Evolutionary conservation across 768 basidiomycete species (phyloP), one percentile per base, ranked within the genome.

Genomic region (Tylopilus felleus): DNA sequence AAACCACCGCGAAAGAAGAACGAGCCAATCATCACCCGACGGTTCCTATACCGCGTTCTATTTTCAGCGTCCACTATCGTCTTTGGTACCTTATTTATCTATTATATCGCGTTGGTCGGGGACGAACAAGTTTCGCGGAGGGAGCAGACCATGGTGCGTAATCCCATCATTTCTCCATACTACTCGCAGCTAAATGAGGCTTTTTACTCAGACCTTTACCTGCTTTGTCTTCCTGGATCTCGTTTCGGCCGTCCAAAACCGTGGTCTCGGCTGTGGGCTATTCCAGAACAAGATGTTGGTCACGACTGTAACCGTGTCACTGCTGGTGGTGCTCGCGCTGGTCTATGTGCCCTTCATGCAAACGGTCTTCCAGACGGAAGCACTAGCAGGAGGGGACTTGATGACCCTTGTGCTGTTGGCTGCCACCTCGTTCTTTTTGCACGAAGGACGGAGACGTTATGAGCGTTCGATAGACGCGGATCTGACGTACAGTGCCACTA

Each of bases 221-320:
- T 88, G 86, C 67, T 98, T 98, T 73, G 96, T 98, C 53, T 91
- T 98, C 77, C 86, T 98, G 57, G 96, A 98, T 71, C 83, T 98
- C 41, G 89, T 93, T 10, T 98, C 94, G 36, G 96, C 96, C 1
- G 71, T 97, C 29, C 95, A 98, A 69, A 96, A 91, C 70, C 90
- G 96, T 50, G 93, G 93, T 12, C 81, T 98, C 16, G 85, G 86
- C 40, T 96, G 93, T 61, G 86, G 84, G 7, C 66, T 98, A 28
- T 74, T 83, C 53, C 86, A 87, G 65, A 98, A 98, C 77, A 81
- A 80, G 64, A 95, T 98, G 91, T 78, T 98, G 53, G 72, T 96
- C 57, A 77, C 84, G 58, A 98, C 96, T 0, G 91, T 97, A 44
- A 88, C 86, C 5, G 77, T 89, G 51, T 97, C 95, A 22, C 87